These are phyloP conservation scores for Clarireedia hainanense DNA, from an alignment of 2,329 filamentous ascomycete genomes.

Conservation along the genomic window DNA sequence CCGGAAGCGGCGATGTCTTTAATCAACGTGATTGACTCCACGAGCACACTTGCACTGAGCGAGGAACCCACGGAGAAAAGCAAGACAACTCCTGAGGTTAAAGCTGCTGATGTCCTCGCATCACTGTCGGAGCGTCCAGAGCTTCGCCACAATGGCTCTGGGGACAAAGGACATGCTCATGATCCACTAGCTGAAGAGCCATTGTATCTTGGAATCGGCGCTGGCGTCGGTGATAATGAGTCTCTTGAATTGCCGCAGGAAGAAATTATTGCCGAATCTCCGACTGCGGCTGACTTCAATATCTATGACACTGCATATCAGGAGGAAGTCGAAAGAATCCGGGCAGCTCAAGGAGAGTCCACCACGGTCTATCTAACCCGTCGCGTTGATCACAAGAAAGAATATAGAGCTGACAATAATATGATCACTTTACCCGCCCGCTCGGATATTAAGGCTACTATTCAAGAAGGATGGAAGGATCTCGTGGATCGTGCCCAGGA, in stretches of 20 bases:
- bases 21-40: constrained; percentile 8
- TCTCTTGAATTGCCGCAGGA: constrained; percentile 28
- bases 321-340: constrained; percentile 70
- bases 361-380: constrained; percentile 52
- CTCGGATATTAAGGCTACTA: constrained; percentile 11
- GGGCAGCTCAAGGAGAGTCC: constrained; percentile 36
- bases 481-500: constrained; percentile 26
- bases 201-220: constrained; percentile 70
- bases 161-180: constrained; percentile 54
- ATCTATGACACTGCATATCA: constrained; percentile 86
- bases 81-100: background rate
- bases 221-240: constrained; percentile 45
- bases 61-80: background rate
- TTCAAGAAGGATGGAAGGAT: constrained; percentile 25
- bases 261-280: constrained; percentile 70
- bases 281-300: constrained; percentile 74
- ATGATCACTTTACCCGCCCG: constrained; percentile 22
- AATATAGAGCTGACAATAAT: constrained; percentile 26
- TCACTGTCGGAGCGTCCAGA: background rate
- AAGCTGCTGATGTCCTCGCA: constrained; percentile 12
- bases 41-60: constrained; percentile 2
- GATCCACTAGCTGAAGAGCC: constrained; percentile 54
- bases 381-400: constrained; percentile 36
- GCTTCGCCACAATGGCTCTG: constrained; percentile 23
- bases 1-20: constrained; percentile 14